These are phyloP conservation scores for Melastoma candidum DNA, from an alignment of 441 rosid species.

Conservation along the genomic window DNA sequence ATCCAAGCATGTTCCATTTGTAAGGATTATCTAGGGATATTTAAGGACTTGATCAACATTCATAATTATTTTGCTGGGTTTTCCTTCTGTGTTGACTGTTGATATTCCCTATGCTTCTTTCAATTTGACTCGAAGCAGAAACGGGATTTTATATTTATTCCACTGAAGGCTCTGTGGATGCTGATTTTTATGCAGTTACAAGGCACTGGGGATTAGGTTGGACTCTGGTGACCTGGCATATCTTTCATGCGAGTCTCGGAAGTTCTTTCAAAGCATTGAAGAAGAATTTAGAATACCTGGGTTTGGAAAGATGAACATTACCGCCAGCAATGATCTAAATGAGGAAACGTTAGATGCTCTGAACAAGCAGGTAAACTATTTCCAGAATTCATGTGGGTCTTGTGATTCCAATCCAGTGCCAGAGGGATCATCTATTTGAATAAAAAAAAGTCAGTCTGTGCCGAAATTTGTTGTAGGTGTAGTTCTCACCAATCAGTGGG, in stretches of 20 bases:
- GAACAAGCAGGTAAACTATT: constrained; percentile 69
- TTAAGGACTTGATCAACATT: too few relatives aligned
- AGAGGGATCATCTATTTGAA: too few relatives aligned
- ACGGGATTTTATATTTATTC: neutral
- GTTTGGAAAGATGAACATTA: constrained; percentile 61
- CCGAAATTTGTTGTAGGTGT: too few relatives aligned
- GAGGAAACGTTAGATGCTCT: constrained; percentile 94
- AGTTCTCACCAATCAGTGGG: too few relatives aligned
- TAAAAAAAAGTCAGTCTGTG: too few relatives aligned
- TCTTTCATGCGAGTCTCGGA: constrained; percentile 61
- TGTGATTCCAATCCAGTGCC: too few relatives aligned
- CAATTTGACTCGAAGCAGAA: too few relatives aligned
- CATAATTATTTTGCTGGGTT: too few relatives aligned
- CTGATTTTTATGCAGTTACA: constrained; percentile 42
- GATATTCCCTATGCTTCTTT: too few relatives aligned
- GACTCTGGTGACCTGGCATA: constrained; percentile 96
- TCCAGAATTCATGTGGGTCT: constrained; percentile 1
- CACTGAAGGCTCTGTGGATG: neutral
- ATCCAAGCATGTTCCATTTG: too few relatives aligned
- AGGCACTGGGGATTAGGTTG: constrained; percentile 76
- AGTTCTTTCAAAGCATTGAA: constrained; percentile 56
- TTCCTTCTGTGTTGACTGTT: too few relatives aligned
- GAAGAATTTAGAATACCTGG: constrained; percentile 53
- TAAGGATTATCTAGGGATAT: too few relatives aligned
- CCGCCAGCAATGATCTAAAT: constrained; percentile 94